Evolutionary conservation across 2,329 filamentous ascomycete species (phyloP).

Genomic region (Xylariaceae sp.): DNA sequence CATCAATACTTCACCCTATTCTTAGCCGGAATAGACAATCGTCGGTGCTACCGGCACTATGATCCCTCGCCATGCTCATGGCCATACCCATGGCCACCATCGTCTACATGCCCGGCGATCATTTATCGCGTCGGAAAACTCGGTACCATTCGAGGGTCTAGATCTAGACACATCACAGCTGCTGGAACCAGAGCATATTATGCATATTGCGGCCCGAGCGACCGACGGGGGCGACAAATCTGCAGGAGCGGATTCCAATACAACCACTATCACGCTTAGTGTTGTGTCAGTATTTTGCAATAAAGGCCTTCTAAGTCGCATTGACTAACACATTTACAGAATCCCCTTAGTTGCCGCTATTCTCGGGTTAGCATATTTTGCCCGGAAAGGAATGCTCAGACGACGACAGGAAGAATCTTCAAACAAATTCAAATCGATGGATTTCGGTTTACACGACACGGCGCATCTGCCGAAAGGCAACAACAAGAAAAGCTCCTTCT

Average conservation of each 20-base stretch:
- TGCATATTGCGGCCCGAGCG: constrained; percentile 20
- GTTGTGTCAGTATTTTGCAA: constrained; percentile 57
- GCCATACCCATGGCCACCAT: constrained; percentile 25
- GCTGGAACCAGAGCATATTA: constrained; percentile 10
- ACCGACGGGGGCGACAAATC: constrained; percentile 56
- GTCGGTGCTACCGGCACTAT: constrained; percentile 16
- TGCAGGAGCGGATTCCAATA: constrained; percentile 41
- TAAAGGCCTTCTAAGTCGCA: neutral
- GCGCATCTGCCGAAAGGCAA: constrained; percentile 31
- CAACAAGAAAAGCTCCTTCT: constrained; percentile 43
- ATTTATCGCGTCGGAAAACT: constrained; percentile 14
- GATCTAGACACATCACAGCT: constrained; percentile 4
- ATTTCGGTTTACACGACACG: constrained; percentile 75
- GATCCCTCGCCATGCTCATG: constrained; percentile 22
- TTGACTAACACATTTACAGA: constrained; percentile 41
- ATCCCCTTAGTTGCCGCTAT: constrained; percentile 67
- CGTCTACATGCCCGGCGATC: constrained; percentile 22
- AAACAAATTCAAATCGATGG: constrained; percentile 84
- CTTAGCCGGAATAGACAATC: neutral
- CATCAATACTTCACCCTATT: neutral
- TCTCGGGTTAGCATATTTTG: constrained; percentile 66
- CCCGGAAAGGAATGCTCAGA: constrained; percentile 69
- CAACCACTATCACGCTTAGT: constrained; percentile 62
- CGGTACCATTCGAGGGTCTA: constrained; percentile 15
- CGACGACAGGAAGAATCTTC: constrained; percentile 70